Evolutionary conservation across 495 filamentous ascomycete genomes (phyloP).

Genomic region (Penicillium coprophilum): DNA sequence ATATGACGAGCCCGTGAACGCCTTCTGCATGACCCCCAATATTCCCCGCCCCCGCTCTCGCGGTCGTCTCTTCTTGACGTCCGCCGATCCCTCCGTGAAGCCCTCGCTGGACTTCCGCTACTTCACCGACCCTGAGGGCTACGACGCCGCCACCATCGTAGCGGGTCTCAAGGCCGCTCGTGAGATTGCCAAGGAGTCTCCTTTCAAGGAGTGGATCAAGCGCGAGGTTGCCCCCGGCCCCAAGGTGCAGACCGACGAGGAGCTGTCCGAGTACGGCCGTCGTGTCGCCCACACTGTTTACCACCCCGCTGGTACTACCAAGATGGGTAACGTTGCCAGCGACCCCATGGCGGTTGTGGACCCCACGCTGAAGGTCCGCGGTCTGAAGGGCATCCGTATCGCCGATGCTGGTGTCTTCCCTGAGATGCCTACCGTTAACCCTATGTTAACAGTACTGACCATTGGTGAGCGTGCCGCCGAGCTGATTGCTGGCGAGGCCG

Average conservation of each 20-base stretch:
- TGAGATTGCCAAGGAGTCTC: conserved; percentile 64
- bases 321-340: conserved; percentile 69
- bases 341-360: conserved; percentile 70
- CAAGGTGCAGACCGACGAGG: conserved; percentile 64
- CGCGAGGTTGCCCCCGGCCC: conserved; percentile 77
- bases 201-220: conserved; percentile 78
- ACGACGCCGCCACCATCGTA: conserved; percentile 80
- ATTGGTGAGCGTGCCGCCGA: conserved; percentile 66
- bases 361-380: conserved; percentile 53
- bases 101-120: conserved; percentile 84
- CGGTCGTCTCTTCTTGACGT: conserved; percentile 70
- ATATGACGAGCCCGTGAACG: conserved; percentile 69
- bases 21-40: conserved; percentile 91
- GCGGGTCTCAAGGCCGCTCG: conserved; percentile 71
- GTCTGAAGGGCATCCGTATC: conserved; percentile 58
- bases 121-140: conserved; percentile 81
- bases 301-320: conserved; percentile 82
- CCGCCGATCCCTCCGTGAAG: conserved; percentile 67
- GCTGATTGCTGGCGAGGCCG: conserved; percentile 60
- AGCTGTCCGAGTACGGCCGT: conserved; percentile 70
- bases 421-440: conserved; percentile 65
- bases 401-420: conserved; percentile 70
- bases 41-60: conserved; percentile 78
- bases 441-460: conserved; percentile 64
- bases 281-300: conserved; percentile 81